Base-by-base conservation (phyloP, 371 early-diverging fungal genomes). In the Phascolomyces articulosus region DNA sequence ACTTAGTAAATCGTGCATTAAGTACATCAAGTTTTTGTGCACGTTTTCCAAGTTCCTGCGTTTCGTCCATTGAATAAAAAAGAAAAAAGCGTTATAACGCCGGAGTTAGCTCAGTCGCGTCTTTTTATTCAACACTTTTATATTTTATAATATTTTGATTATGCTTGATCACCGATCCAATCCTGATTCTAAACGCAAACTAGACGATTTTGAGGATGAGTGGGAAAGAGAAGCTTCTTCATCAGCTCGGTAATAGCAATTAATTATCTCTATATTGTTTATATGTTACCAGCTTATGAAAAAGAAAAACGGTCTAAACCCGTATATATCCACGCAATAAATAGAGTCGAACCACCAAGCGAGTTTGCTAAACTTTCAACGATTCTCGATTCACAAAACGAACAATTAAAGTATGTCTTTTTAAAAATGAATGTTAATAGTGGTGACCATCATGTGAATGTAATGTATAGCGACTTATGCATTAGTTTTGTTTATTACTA, bases 211-310 rank as follows among this genome's bases (percentile, higher is more conserved):
- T 16, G 54, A 62, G 21, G 62, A 62, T 40, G 29, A 47, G 16
- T 62, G 62, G 62, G 62, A 62, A 31, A 54, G 54, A 3, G 62
- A 62, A 28, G 62, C 62, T 54, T 51, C 62, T 40, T 34, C 54
- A 44, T 23, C 54, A 18, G 29, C 54, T 21, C 62, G 62, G 62
- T 62, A 54, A n/a, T n/a, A n/a, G n/a, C n/a, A n/a, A 15, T 18
- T 26, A 15, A n/a, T 15, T 26, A 20, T 20, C 29, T 1, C 27
- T 60, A 28, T 29, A 40, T 3, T 28, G 4, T 28, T 18, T 27
- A 2, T 9, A 3, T 34, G 6, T 27, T 40, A n/a, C 21, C 24
- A 20, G 26, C 18, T 24, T 10, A 4, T 40, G 40, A 16, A 1
- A 24, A 28, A 13, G 28, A 8, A 53, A 11, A 28, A 21, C 9